These are phyloP conservation scores for Penicillium palitans DNA, from an alignment of 2,329 filamentous ascomycete species.

Conservation along the genomic window DNA sequence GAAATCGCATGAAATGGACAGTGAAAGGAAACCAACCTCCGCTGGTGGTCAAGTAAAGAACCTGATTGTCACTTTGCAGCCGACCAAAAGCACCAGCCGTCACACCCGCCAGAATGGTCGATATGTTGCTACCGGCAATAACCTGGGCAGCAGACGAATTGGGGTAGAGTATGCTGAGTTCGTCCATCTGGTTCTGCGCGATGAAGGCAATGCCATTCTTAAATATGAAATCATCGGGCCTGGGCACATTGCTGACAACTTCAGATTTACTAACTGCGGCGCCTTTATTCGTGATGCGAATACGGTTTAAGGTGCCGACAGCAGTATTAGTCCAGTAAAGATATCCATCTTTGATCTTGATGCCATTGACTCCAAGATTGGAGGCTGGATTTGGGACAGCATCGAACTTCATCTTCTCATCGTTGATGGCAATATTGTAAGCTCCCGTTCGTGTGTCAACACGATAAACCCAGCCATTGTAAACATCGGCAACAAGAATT, in stretches of 20 bases:
- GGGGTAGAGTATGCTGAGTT: background rate
- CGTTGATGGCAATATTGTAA: too few species aligned
- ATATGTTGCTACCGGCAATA: background rate
- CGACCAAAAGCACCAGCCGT: background rate
- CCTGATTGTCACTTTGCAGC: background rate
- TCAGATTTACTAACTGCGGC: background rate
- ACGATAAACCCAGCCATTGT: too few species aligned
- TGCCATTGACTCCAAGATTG: background rate
- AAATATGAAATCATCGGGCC: background rate
- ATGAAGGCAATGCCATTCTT: background rate
- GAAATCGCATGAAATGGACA: background rate
- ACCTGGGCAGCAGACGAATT: background rate
- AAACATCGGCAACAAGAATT: too few species aligned
- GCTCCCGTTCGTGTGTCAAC: too few species aligned
- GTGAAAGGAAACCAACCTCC: background rate
- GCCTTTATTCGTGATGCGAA: background rate
- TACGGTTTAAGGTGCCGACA: background rate
- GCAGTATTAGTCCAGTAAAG: background rate
- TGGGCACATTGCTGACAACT: background rate
- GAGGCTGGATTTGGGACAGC: background rate
- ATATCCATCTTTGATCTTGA: background rate
- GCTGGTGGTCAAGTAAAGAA: background rate
- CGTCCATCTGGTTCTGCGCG: background rate
- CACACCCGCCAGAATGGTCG: background rate
- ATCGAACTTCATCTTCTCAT: background rate